Conservation (phyloP, 257 asterid genomes). For the Rhazya stricta region DNA sequence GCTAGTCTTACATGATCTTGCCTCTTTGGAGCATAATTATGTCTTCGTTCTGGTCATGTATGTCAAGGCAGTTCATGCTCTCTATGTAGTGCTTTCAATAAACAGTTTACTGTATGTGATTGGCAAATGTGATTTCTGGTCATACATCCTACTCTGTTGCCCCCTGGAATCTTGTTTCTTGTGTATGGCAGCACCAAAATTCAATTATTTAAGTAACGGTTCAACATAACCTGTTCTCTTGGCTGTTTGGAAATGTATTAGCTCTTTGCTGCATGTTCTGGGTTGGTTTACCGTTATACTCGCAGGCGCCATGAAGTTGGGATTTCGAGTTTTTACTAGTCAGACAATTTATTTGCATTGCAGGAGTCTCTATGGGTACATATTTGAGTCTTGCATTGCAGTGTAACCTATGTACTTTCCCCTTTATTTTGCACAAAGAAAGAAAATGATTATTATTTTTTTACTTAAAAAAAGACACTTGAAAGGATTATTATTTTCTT, state of each 20-base stretch:
- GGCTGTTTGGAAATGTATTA: not conserved
- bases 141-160: not conserved
- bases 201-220: not conserved
- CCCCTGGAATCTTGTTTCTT: not conserved
- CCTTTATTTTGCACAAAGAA: not conserved
- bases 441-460: no score
- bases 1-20: slow-evolving; percentile 24
- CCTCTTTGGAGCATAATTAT: not conserved
- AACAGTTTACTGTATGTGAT: slow-evolving; percentile 14
- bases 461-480: no score
- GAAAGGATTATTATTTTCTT: no score
- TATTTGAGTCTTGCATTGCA: not conserved
- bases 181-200: not conserved
- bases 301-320: not conserved
- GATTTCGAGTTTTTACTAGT: no score
- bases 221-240: not conserved
- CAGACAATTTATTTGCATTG: not conserved
- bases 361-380: not conserved
- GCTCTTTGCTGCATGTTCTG: not conserved
- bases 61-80: not conserved
- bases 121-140: slow-evolving; percentile 9
- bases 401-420: not conserved
- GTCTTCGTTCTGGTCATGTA: not conserved
- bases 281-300: not conserved
- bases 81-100: slow-evolving; percentile 13